Base-by-base conservation (phyloP, 768 basidiomycete genomes). In the Leccinum obscurum region DNA sequence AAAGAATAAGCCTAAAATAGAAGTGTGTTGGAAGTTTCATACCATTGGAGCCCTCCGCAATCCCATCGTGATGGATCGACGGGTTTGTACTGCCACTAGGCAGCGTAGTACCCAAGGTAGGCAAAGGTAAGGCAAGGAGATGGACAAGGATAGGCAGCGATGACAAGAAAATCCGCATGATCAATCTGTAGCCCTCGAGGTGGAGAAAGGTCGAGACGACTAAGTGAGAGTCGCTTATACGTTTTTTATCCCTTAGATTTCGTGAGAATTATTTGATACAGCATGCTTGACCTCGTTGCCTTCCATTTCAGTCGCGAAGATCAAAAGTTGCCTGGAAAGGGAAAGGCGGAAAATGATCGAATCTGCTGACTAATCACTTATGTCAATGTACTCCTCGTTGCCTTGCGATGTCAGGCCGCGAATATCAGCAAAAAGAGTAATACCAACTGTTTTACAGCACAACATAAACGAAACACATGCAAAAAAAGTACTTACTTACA, bases 261-360 rank as follows among this genome's bases (percentile, higher is more conserved):
- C 35, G 57, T 58, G 57, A 41, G 57, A 58, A 41, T n/a, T 17
- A 37, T 17, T 14, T 39, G 6, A 39, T 28, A 30, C n/a, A 20
- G 14, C 14, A 37, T 15, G 26, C n/a, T 20, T n/a, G n/a, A 60
- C 52, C 24, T 28, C 35, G 17, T 37, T 28, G 35, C 48, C 48
- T 59, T 39, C 56, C 37, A 52, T 52, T 52, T 59, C 39, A 13
- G 30, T 58, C 13, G 39, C 9, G 30, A 60, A 10, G 53, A 58
- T 55, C n/a, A 30, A 13, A 30, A 13, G 3, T 37, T 20, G 8
- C 44, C 9, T 17, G 8, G 22, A 30, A 56, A 22, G 2, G 24
- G 32, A 6, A 15, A 6, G 15, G 6, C 13, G n/a, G 13, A 49
- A 7, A 17, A 39, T 39, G 17, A 41, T 41, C 39, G 8, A 41